Base-by-base conservation (phyloP, 1,284 basidiomycete species). In the Cryptococcus maquisensis region DNA sequence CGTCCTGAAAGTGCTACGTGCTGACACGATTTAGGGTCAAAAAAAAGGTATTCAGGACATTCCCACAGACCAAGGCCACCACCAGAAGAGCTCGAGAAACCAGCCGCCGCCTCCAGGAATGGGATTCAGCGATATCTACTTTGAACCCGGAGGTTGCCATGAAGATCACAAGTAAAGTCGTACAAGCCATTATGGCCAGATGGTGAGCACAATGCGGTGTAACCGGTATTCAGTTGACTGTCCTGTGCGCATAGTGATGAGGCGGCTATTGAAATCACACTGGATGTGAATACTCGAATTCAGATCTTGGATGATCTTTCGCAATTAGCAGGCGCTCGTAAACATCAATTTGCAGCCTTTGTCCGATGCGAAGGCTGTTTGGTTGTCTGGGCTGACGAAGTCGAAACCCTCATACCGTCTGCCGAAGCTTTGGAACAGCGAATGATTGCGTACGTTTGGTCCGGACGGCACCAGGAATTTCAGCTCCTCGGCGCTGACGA, bases 401-500 rank as follows among this genome's bases (percentile, higher is more conserved):
- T 92, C 60, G 90, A 93, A 72, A 88, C 90, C 54, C 86, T 88
- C 7, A 88, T 92, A 45, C 85, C 88, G 16, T 90, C 88, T 21
- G 81, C 80, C 4, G 81, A 81, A 41, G 82, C 84, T 9, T 59
- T 70, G 9, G 68, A 72, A 49, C 63, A 68, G 47, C 61, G 68
- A 13, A 72, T 74, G 72, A 67, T 74, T 45, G 55, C 59, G 3
- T 74, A 65, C 55, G 70, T 74, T 21, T 74, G 72, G 72, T 61
- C 62, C 8, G 66, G 65, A 16, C 51, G 68, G 28, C 64, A 70
- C 47, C 56, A 60, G 12, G 65, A 70, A 54, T 56, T 66, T 9
- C 58, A 61, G n/a, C 46, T 58, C 8, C 48, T 65, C 23, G 65
- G 65, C 38, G 57, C 51, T 7, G 65, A 64, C 18, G 47, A 54